phyloP scores from a whole-genome alignment of 164 flowering plant species.

The Dillenia suffruticosa region DNA sequence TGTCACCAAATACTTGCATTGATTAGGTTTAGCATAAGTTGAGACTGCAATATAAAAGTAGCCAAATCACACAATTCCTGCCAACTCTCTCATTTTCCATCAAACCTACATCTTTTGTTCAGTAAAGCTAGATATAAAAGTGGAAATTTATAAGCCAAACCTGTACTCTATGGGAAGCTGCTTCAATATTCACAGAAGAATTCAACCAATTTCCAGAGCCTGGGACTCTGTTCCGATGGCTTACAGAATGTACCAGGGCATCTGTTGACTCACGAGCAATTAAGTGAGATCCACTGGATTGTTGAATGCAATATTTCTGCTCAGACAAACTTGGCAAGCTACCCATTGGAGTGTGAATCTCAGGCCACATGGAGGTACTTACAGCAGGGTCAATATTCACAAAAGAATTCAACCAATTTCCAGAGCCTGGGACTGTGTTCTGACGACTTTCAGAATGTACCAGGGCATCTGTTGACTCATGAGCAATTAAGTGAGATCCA shows the following conservation, averaged over 20 bases:
- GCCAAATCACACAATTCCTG: no score
- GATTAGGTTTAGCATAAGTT: no score
- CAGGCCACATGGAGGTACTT: constrained; percentile 22
- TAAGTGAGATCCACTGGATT: constrained; percentile 20
- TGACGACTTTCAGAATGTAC: no score
- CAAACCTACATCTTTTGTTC: no score
- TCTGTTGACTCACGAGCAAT: constrained; percentile 19
- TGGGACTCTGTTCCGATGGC: background rate
- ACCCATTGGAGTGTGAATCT: constrained; percentile 12
- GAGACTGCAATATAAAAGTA: no score
- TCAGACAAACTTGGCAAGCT: constrained; percentile 6
- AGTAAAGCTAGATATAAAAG: no score
- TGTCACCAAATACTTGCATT: no score
- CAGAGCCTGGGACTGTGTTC: constrained; percentile 7
- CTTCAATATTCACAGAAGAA: constrained; percentile 7
- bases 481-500: constrained; percentile 19
- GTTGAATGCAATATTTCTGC: constrained; percentile 18
- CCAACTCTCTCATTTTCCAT: no score
- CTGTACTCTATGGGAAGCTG: constrained; percentile 21
- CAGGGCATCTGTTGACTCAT: constrained; percentile 18
- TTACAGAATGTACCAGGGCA: background rate
- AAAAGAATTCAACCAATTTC: constrained; percentile 16
- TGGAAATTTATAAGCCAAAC: constrained; percentile 11
- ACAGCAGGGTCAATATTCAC: constrained; percentile 9
- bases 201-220: constrained; percentile 16